Conservation (phyloP, 257 asterid genomes). For the Coffea eugenioides region DNA sequence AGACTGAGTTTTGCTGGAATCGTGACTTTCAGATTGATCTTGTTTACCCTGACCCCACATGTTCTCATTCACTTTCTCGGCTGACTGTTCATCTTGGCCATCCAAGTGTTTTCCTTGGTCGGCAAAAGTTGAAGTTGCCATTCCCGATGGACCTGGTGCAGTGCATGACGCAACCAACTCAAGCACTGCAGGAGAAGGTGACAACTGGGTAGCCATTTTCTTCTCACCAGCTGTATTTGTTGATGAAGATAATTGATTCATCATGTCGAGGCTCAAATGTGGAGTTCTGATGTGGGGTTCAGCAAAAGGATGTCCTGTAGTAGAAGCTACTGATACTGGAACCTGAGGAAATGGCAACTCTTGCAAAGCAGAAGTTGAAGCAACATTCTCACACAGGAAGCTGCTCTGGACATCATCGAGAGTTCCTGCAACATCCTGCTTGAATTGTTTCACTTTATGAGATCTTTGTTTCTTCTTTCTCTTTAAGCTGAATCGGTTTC, state of each 20-base stretch:
- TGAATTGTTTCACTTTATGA: conserved; percentile 23
- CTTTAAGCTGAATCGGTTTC: too few species aligned
- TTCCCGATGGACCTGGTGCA: conserved; percentile 34
- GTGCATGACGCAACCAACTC: conserved; percentile 36
- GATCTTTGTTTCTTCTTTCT: conserved; percentile 40
- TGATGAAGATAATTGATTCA: conserved; percentile 35
- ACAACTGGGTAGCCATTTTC: conserved; percentile 20
- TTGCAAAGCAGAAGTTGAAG: conserved; percentile 36
- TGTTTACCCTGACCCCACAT: conserved; percentile 12
- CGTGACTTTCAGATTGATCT: conserved; percentile 38
- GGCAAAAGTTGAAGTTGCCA: conserved; percentile 6
- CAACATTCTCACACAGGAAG: conserved; percentile 36
- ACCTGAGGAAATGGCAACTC: conserved; percentile 27
- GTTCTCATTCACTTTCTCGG: conserved; percentile 26
- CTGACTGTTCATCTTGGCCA: conserved; percentile 21
- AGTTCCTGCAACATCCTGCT: conserved; percentile 25
- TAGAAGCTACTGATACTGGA: conserved; percentile 24
- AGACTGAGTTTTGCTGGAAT: conserved; percentile 47
- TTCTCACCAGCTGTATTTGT: conserved; percentile 23
- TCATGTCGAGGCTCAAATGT: conserved; percentile 14
- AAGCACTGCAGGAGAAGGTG: conserved; percentile 48
- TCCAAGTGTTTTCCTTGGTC: conserved; percentile 30
- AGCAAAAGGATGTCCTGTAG: conserved; percentile 23
- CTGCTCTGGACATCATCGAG: conserved; percentile 15
- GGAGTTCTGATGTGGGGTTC: conserved; percentile 27